A percentile compares a stretch with the other conserved stretches of the same genome.
These are phyloP conservation scores for Fusarium sp. DNA, from an alignment of 2,329 filamentous ascomycete species.

Conservation along the genomic window DNA sequence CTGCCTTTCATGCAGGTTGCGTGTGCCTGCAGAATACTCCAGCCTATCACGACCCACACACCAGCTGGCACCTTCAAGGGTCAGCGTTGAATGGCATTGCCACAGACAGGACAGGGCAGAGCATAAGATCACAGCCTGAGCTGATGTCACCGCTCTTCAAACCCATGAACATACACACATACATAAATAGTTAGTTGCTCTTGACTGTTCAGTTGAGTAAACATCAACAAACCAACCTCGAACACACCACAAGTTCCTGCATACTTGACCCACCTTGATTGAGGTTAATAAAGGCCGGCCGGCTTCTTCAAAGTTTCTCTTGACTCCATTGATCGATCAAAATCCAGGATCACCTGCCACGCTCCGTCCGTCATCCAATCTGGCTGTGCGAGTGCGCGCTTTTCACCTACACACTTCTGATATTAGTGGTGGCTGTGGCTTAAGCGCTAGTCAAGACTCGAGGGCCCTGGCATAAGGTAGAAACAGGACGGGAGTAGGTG, in stretches of 20 bases:
- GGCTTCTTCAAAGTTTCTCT: neutral
- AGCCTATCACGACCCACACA: slow-evolving; percentile 12
- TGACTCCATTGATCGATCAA: slow-evolving; percentile 5
- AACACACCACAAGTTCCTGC: slow-evolving; percentile 15
- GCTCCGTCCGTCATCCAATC: slow-evolving; percentile 2
- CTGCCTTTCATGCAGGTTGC: slow-evolving; percentile 12
- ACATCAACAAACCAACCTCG: slow-evolving; percentile 30
- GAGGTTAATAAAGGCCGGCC: neutral
- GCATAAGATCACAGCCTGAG: slow-evolving; percentile 18
- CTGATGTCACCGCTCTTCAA: slow-evolving; percentile 18
- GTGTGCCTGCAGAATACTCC: slow-evolving; percentile 26
- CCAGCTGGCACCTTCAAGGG: slow-evolving; percentile 2
- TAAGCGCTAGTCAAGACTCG: slow-evolving; percentile 24
- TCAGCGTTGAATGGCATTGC: slow-evolving; percentile 11
- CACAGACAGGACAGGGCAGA: slow-evolving; percentile 3
- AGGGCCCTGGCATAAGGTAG: slow-evolving; percentile 1
- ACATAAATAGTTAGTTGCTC: neutral
- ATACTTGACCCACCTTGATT: slow-evolving; percentile 10
- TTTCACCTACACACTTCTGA: neutral
- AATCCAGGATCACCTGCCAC: slow-evolving; percentile 21
- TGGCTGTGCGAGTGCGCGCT: slow-evolving; percentile 1
- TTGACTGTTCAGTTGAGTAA: slow-evolving; percentile 10
- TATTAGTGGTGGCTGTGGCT: slow-evolving; percentile 17
- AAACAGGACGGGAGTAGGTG: neutral
- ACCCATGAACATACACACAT: neutral